phyloP scores from a whole-genome alignment of 352 stramenopile species.

The Globisporangium viniferum region DNA sequence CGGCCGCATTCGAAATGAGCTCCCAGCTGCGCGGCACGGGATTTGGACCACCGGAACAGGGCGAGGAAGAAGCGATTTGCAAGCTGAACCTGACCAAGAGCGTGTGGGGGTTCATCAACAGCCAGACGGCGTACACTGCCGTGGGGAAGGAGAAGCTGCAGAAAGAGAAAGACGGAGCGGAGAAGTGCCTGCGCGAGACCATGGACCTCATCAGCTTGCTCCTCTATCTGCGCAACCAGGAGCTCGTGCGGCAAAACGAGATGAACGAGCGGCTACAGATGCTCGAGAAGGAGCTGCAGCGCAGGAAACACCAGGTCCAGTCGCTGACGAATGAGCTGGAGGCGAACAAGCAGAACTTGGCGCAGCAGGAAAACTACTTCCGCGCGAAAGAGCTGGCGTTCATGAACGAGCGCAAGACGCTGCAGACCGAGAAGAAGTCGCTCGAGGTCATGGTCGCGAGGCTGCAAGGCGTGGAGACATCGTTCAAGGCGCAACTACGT shows the following conservation, averaged over 20 bases:
- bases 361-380: conserved; percentile 63
- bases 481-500: conserved; percentile 69
- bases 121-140: conserved; percentile 8
- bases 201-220: conserved; percentile 79
- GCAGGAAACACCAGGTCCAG: conserved; percentile 45
- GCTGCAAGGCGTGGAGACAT: conserved; percentile 70
- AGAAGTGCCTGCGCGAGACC: conserved; percentile 39
- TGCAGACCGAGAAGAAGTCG: conserved; percentile 63
- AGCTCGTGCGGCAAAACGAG: conserved; percentile 47
- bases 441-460: conserved; percentile 50
- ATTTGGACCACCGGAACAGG: not conserved
- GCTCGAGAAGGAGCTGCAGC: conserved; percentile 52
- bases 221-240: conserved; percentile 48
- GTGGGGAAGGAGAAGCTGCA: conserved; percentile 19
- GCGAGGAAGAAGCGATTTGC: conserved; percentile 13
- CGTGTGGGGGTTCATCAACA: conserved; percentile 14
- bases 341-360: conserved; percentile 37
- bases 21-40: conserved; percentile 6
- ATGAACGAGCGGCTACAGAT: conserved; percentile 41
- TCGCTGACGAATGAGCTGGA: conserved; percentile 47
- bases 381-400: conserved; percentile 57
- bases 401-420: conserved; percentile 38
- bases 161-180: conserved; percentile 24
- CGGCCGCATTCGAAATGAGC: conserved; percentile 7
- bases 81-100: conserved; percentile 9